These are phyloP conservation scores for Drechslerella stenobrocha DNA, from an alignment of 2,329 filamentous ascomycete species.

Conservation along the genomic window DNA sequence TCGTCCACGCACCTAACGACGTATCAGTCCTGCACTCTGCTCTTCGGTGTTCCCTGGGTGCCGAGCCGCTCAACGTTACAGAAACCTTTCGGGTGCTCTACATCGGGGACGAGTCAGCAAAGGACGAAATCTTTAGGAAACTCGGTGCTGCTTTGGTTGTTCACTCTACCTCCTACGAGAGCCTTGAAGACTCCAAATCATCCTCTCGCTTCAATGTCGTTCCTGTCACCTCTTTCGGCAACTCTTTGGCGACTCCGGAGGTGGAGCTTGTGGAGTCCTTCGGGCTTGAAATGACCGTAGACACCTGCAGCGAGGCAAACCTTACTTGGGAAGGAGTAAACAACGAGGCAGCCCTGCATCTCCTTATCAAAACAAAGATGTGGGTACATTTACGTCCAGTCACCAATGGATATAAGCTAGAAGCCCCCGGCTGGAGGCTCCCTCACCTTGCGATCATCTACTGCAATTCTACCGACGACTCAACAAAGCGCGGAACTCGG, in stretches of 20 bases:
- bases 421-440: conserved; percentile 58
- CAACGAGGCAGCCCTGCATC: conserved; percentile 9
- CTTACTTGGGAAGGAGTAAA: conserved; percentile 6
- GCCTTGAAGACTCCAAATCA: conserved; percentile 54
- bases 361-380: conserved; percentile 41
- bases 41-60: conserved; percentile 57
- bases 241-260: conserved; percentile 57
- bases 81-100: conserved; percentile 61
- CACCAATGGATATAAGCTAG: conserved; percentile 55
- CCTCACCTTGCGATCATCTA: conserved; percentile 62
- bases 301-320: conserved; percentile 58
- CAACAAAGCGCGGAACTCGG: conserved; percentile 55
- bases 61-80: conserved; percentile 57
- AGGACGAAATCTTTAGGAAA: conserved; percentile 54
- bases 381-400: conserved; percentile 27
- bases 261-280: conserved; percentile 62
- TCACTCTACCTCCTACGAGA: conserved; percentile 51
- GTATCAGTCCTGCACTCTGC: conserved; percentile 21
- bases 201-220: conserved; percentile 61
- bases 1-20: conserved; percentile 6
- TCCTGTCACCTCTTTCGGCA: conserved; percentile 60
- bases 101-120: conserved; percentile 56
- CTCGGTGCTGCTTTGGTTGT: conserved; percentile 58
- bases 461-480: conserved; percentile 58
- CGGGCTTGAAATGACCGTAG: conserved; percentile 61